Base-by-base conservation (phyloP, 192 early-diverging fungal species). In the Coemansia sp. region DNA sequence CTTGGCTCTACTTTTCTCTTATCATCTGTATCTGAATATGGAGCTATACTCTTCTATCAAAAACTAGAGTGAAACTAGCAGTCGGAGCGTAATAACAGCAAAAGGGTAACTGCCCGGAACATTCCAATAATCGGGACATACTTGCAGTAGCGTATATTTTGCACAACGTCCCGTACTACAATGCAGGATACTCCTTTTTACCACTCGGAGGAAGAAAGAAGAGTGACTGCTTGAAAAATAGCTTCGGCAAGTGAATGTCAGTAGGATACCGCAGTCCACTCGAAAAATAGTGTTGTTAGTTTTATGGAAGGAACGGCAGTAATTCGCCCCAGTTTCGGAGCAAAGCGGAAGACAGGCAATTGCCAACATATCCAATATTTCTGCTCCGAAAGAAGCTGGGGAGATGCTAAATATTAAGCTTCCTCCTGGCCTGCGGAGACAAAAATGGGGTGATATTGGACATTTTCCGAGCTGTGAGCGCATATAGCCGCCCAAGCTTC, bases 261-360 rank as follows among this genome's bases (percentile, higher is more conserved):
- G 43, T 47, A 47, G 43, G 43, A 47, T 47, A 47, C 43, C 43
- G n/a, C 43, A 47, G 43, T 47, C 43, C 32, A 35, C 32, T 35
- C 43, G 43, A 17, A n/a, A 17, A 47, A 12, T 4, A 47, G 43
- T 12, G 12, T 47, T 17, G 12, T 17, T 47, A 47, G 12, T 47
- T 47, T 47, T 47, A n/a, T 35, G 32, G 32, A 35, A 35, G n/a
- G 43, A 47, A 17, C n/a, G 43, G 15, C 43, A 47, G 43, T 47
- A 47, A 47, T 15, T 47, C 14, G 43, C 32, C 32, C 32, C n/a
- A 47, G 43, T 47, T 47, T 17, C n/a, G 14, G 43, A 17, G 43
- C 3, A 17, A 47, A 47, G 43, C 32, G 32, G 32, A 35, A 35
- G 32, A 35, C 32, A 35, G 32, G 32, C 43, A 47, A n/a, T 47